Percentiles rank a stretch among this genome's conserved stretches.
Evolutionary conservation across 129 eudicot species (phyloP).

Genomic region (Rutidosis leptorrhynchoides): DNA sequence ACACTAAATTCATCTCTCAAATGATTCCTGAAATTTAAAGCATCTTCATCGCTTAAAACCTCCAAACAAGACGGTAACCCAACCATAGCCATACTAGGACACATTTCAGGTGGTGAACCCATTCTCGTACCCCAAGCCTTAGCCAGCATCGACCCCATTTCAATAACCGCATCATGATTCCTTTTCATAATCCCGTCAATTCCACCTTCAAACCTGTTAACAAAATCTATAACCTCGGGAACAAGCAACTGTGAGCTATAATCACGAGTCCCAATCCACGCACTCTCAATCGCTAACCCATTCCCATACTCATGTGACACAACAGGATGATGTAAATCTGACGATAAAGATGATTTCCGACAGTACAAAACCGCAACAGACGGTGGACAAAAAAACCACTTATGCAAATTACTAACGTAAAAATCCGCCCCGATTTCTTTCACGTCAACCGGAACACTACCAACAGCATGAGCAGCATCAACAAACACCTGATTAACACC

Average conservation of each 20-base stretch:
- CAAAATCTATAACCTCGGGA: slow-evolving; percentile 74
- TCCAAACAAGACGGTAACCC: slow-evolving; percentile 71
- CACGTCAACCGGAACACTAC: slow-evolving; percentile 62
- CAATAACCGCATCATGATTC: slow-evolving; percentile 66
- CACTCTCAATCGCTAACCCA: slow-evolving; percentile 77
- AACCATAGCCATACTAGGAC: slow-evolving; percentile 82
- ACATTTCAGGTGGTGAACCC: slow-evolving; percentile 83
- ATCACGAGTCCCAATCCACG: slow-evolving; percentile 95
- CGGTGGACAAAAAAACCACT: slow-evolving; percentile 91
- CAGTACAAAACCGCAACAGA: slow-evolving; percentile 76
- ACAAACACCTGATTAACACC: slow-evolving; percentile 70
- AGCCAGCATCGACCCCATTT: slow-evolving; percentile 78
- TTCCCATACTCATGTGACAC: slow-evolving; percentile 87
- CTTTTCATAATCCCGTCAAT: slow-evolving; percentile 68
- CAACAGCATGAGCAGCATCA: slow-evolving; percentile 86
- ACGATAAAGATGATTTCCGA: slow-evolving; percentile 26
- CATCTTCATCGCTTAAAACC: slow-evolving; percentile 58
- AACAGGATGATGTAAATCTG: slow-evolving; percentile 76
- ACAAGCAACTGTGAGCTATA: slow-evolving; percentile 78
- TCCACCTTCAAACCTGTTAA: slow-evolving; percentile 78
- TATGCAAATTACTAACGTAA: slow-evolving; percentile 84
- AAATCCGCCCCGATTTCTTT: slow-evolving; percentile 84
- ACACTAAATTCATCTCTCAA: slow-evolving; percentile 58
- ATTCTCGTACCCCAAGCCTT: slow-evolving; percentile 75
- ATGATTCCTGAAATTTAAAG: slow-evolving; percentile 56